Evolutionary conservation across 2,329 filamentous ascomycete genomes (phyloP).

Genomic region (Ophiostoma sp.): DNA sequence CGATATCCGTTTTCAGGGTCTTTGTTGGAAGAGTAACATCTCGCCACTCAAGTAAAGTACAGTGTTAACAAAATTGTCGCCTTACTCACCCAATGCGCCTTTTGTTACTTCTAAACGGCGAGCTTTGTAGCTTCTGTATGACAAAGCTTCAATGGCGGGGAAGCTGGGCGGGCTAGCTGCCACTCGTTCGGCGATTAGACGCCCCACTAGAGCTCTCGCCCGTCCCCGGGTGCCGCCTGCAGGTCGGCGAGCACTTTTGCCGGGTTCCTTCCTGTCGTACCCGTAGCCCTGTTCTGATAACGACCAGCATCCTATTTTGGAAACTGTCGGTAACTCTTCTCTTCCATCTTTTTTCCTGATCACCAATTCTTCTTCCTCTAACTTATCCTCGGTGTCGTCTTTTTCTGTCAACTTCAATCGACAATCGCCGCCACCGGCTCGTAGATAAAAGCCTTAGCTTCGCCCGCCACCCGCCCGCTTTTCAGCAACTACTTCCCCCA

Average conservation of each 20-base stretch:
- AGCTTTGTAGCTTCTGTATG: background rate
- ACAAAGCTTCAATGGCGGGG: background rate
- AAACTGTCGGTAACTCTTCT: background rate
- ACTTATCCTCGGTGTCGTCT: background rate
- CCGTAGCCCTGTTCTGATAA: background rate
- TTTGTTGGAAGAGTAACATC: too few species aligned
- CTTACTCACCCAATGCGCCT: background rate
- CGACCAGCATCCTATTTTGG: background rate
- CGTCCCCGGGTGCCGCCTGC: background rate
- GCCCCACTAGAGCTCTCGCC: background rate
- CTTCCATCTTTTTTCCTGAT: background rate
- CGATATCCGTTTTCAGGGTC: too few species aligned
- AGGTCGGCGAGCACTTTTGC: slow-evolving; percentile 7
- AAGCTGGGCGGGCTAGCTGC: background rate
- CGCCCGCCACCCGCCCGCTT: background rate
- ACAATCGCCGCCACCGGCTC: background rate
- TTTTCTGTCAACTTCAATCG: background rate
- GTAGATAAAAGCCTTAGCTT: background rate
- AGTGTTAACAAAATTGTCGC: too few species aligned
- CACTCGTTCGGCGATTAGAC: background rate
- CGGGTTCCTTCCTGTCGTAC: background rate
- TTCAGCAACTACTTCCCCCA: background rate
- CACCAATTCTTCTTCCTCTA: background rate
- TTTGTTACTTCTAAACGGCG: background rate
- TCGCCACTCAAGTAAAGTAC: background rate